Base-by-base conservation (phyloP, 2,329 filamentous ascomycete species). In the Trichophyton benhamiae region DNA sequence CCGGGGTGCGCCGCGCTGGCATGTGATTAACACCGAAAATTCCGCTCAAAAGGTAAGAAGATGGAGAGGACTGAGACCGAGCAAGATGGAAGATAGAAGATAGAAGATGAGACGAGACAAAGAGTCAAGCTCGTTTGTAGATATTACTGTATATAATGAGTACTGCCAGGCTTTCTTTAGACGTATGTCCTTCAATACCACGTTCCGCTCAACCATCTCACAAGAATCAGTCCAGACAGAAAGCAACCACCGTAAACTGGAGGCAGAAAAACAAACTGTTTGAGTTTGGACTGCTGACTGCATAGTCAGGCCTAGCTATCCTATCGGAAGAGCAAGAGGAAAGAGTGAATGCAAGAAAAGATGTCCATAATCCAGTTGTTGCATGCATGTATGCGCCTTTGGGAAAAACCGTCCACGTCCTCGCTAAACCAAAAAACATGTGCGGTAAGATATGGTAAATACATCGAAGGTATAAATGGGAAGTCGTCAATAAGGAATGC, bases 1-100 rank as follows among this genome's bases (percentile, higher is more conserved):
- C 60, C 22, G 11, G 41, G 9, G 2, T 33, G 15, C 22, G 33
- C 42, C 20, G 59, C n/a, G 33, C 25, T 60, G 22, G 13, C 60
- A 61, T 61, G 60, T 61, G 60, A 61, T 57, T 20, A 22, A 22
- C n/a, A 17, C n/a, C n/a, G 20, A 48, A 22, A 48, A 48, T n/a
- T 13, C 46, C 20, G 20, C 46, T 9, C 2, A n/a, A 44, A 44
- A 49, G 30, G 4, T 17, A 20, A 38, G 3, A 20, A 38, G 8
- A 36, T 20, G 1, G 9, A 57, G 8, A 11, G 38, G 9, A 57
- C 20, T 1, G 20, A 20, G 20, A 20, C 20, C 1, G 33, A 36
- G 15, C 41, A n/a, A 20, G n/a, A n/a, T n/a, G 6, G 41, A 44
- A 38, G 20, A 20, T 20, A 2, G 41, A 44, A 38, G 33, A 38